A percentile compares a stretch with the other conserved stretches of the same genome.
Evolutionary conservation across 2,329 filamentous ascomycete species (phyloP).

Genomic region (Bipolaris bicolor): DNA sequence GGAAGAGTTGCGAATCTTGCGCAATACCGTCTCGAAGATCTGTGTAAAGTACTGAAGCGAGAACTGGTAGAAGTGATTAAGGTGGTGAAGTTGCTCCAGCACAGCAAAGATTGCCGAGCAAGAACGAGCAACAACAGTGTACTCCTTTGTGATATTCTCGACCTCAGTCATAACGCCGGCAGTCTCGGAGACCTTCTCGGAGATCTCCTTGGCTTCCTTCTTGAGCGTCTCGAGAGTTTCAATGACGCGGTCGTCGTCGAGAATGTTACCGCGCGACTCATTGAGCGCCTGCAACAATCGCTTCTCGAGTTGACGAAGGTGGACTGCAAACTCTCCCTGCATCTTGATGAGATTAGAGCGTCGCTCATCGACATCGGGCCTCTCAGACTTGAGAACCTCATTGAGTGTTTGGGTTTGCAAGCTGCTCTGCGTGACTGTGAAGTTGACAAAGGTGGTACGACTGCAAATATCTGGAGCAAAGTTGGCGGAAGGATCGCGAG

Average conservation of each 20-base stretch:
- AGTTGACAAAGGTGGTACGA: slow-evolving; percentile 98
- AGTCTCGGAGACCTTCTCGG: slow-evolving; percentile 92
- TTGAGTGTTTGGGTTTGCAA: slow-evolving; percentile 97
- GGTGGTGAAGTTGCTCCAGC: slow-evolving; percentile 93
- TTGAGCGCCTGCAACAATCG: slow-evolving; percentile 92
- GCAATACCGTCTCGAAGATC: slow-evolving; percentile 93
- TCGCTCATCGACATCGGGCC: slow-evolving; percentile 95
- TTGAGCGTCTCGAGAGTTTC: slow-evolving; percentile 97
- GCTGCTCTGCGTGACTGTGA: slow-evolving; percentile 98
- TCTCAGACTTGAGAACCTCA: slow-evolving; percentile 95
- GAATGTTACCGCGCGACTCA: slow-evolving; percentile 94
- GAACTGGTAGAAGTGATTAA: slow-evolving; percentile 99
- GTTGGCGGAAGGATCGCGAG: slow-evolving; percentile 90
- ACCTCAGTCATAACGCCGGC: slow-evolving; percentile 98
- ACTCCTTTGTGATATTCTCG: slow-evolving; percentile 92
- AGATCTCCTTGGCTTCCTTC: slow-evolving; percentile 96
- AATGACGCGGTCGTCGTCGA: slow-evolving; percentile 98
- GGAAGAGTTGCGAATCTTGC: slow-evolving; percentile 75
- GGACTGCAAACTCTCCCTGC: slow-evolving; percentile 99
- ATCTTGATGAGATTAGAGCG: slow-evolving; percentile 97
- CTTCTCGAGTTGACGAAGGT: slow-evolving; percentile 93
- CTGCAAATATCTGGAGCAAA: slow-evolving; percentile 98
- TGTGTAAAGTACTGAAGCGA: slow-evolving; percentile 97
- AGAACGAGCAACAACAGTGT: slow-evolving; percentile 88
- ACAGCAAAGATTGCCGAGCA: slow-evolving; percentile 98